Evolutionary conservation across 106 monocot species (phyloP).

Genomic region (Dactylorhiza incarnata): DNA sequence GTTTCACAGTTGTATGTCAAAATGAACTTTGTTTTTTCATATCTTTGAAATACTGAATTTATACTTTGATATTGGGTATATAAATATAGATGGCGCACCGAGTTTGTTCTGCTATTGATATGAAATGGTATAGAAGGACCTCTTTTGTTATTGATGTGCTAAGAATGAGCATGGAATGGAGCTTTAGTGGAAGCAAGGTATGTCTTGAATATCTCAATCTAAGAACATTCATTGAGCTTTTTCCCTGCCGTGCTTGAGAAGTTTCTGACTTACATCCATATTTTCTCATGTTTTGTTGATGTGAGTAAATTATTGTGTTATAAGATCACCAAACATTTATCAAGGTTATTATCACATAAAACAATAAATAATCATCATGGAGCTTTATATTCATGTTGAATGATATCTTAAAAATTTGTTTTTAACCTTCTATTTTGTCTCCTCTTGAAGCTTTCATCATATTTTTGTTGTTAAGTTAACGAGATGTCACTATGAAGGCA

Average conservation of each 20-base stretch:
- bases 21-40: background rate
- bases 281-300: background rate
- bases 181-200: constrained; percentile 55
- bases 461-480: background rate
- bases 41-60: background rate
- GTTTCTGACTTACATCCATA: background rate
- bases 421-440: background rate
- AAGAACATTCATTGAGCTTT: background rate
- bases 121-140: constrained; percentile 25
- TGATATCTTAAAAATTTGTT: background rate
- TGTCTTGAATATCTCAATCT: background rate
- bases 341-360: background rate
- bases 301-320: background rate
- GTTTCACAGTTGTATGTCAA: constrained; percentile 27
- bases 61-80: background rate
- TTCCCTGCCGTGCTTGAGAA: background rate
- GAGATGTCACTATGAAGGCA: background rate
- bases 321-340: background rate
- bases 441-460: background rate
- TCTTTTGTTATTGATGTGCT: constrained; percentile 40
- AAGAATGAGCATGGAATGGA: constrained; percentile 21
- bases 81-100: constrained; percentile 42
- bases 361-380: background rate
- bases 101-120: constrained; percentile 38
- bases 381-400: background rate